These are phyloP conservation scores for Venturia nashicola DNA, from an alignment of 2,329 filamentous ascomycete genomes.

Conservation along the genomic window DNA sequence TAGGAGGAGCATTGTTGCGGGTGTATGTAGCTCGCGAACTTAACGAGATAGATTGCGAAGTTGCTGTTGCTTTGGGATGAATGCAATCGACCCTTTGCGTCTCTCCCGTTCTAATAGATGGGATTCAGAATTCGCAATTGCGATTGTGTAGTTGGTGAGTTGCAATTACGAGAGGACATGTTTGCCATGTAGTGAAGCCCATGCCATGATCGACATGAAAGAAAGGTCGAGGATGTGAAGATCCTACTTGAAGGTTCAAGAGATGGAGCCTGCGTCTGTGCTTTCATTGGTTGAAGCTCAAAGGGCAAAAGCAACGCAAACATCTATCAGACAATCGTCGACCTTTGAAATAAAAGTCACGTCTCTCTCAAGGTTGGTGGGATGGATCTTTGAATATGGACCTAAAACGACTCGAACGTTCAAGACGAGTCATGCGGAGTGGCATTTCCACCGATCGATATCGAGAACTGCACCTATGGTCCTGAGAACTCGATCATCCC, in stretches of 20 bases:
- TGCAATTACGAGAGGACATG: background rate
- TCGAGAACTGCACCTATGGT: too few relatives aligned
- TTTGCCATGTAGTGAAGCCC: background rate
- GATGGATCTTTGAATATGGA: background rate
- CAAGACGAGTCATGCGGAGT: background rate
- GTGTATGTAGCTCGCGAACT: background rate
- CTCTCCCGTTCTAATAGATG: too few relatives aligned
- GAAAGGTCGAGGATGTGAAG: background rate
- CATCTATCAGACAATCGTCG: background rate
- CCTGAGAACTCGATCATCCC: too few relatives aligned
- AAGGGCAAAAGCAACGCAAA: background rate
- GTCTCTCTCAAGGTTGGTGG: background rate
- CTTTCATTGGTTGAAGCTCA: background rate
- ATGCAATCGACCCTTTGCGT: too few relatives aligned
- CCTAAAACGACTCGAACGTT: background rate
- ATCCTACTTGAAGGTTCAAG: background rate
- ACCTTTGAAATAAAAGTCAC: too few relatives aligned
- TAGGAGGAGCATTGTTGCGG: constrained; percentile 66
- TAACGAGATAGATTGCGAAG: background rate
- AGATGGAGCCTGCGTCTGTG: background rate
- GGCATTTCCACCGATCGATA: background rate
- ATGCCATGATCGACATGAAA: background rate
- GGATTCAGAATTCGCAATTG: background rate
- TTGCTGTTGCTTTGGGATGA: too few relatives aligned
- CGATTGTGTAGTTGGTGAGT: background rate